Base-by-base conservation (phyloP, 495 filamentous ascomycete genomes). In the Venustampulla echinocandica region DNA sequence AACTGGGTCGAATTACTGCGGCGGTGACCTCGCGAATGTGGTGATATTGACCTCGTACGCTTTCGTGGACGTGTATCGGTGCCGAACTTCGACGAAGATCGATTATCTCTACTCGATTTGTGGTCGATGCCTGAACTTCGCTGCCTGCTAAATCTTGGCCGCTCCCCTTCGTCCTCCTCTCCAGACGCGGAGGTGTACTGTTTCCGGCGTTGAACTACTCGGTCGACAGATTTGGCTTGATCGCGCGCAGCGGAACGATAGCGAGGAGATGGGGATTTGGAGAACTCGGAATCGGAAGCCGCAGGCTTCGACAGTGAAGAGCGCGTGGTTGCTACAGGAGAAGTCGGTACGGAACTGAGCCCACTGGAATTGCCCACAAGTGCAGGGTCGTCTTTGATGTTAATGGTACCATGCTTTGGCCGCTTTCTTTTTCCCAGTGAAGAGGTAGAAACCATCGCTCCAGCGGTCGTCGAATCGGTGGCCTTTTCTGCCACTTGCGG, bases 1-100 rank as follows among this genome's bases (percentile, higher is more conserved):
- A 77, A 65, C 27, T 84, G 82, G 13, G 75, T 81, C 15, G 84
- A 87, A 33, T 69, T 62, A 48, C 80, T 81, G 54, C 83, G 75
- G 52, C 81, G 74, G 50, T 83, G 73, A 2, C 60, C 55, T 28
- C 75, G 76, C 24, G 67, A 57, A 18, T 74, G 73, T 36, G 78
- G 85, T 5, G 85, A 89, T 9, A 74, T 55, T 2, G 84, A 88
- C 38, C 82, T 71, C 20, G 75, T 73, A 36, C 69, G 73, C 37
- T 56, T 59, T 34, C 47, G 33, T 17, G 49, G 34, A 28, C 25
- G 33, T 5, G 34, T 28, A 28, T 59, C 52, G 9, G 20, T 10
- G n/a, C 27, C 20, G 5, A 28, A 35, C 34, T 50, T 53, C 5
- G 47, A 49, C 6, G 46, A 44, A 2, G 44, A 28, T 19, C 45